Evolutionary conservation across 768 basidiomycete species (phyloP), one percentile per base, ranked within the genome.

Genomic region (Russula foetens): DNA sequence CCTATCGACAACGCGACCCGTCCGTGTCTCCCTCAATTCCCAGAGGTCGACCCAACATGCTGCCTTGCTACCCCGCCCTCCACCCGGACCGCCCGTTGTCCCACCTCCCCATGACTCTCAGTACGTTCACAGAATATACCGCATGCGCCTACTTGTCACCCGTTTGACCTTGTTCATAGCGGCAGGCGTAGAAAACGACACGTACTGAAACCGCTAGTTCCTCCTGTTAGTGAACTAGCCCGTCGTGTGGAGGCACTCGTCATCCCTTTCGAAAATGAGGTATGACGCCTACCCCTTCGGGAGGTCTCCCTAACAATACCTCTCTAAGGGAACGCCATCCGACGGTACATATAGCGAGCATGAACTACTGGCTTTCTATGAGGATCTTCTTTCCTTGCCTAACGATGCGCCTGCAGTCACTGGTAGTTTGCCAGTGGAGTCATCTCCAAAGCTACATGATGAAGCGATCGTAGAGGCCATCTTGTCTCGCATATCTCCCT

Each of bases 301-400:
- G 14, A 2, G 29, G 29, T 28, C 1, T 17, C 44, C 24, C 54
- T 55, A 35, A 35, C 17, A 26, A 47, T 44, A 5, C 15, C 35
- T 38, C 28, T 15, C 11, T 15, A 51, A 53, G 62, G 50, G 35
- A 24, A 31, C 33, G 14, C 17, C 60, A 39, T 24, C 49, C 43
- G 35, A 57, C 28, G 7, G 17, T 19, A 31, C 35, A 4, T 73
- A 72, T 63, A 68, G 73, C 0, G 78, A 79, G 26, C 68, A 69
- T 4, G 72, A 79, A 19, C 68, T 79, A 7, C 61, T 71, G 4
- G 63, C 70, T 7, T 62, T 82, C 24, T 82, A 80, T 53, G 69
- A 73, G 33, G 75, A 78, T 51, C 58, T 81, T 4, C 69, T 80
- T 35, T 58, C 67, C 14, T 51, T 68, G 7, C 70, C 64, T n/a